Conservation (phyloP, 2,329 filamentous ascomycete genomes). For the Clonostachys rosea region DNA sequence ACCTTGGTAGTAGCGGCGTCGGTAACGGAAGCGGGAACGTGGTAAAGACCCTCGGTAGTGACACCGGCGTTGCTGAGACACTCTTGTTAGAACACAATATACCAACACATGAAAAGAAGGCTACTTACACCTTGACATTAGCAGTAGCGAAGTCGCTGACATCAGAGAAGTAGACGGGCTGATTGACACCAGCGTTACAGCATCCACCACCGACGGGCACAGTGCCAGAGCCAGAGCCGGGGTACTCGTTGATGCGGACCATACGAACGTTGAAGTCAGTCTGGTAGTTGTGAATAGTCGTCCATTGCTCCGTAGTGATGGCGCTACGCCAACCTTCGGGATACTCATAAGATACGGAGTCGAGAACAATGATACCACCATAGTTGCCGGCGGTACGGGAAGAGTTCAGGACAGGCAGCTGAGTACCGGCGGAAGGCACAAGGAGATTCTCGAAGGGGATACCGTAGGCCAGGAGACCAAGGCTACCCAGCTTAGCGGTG, state of each 20-base stretch:
- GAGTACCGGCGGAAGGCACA: conserved; percentile 46
- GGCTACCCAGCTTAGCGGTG: conserved; percentile 41
- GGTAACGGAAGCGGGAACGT: conserved; percentile 52
- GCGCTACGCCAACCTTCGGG: conserved; percentile 41
- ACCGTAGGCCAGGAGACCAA: conserved; percentile 54
- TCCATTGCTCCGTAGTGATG: conserved; percentile 51
- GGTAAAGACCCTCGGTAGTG: conserved; percentile 47
- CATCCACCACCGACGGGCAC: conserved; percentile 28
- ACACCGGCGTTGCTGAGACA: conserved; percentile 30
- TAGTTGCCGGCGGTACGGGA: conserved; percentile 47
- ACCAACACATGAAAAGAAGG: not conserved
- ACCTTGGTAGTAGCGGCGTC: conserved; percentile 45
- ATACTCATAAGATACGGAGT: conserved; percentile 51
- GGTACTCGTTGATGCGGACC: conserved; percentile 55
- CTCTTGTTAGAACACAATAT: not conserved
- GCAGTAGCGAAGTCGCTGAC: conserved; percentile 46
- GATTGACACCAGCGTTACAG: conserved; percentile 41
- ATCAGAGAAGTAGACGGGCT: conserved; percentile 48
- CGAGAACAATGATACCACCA: conserved; percentile 51
- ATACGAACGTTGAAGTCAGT: conserved; percentile 52
- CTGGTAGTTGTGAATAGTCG: conserved; percentile 52
- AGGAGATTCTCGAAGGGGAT: conserved; percentile 51
- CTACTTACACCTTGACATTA: conserved; percentile 39
- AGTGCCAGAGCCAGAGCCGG: conserved; percentile 42
- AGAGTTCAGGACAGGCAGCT: conserved; percentile 46